Evolutionary conservation across 176 grass and related monocot genomes (phyloP), one percentile per base, ranked within the genome.

Genomic region (Phoenix dactylifera): DNA sequence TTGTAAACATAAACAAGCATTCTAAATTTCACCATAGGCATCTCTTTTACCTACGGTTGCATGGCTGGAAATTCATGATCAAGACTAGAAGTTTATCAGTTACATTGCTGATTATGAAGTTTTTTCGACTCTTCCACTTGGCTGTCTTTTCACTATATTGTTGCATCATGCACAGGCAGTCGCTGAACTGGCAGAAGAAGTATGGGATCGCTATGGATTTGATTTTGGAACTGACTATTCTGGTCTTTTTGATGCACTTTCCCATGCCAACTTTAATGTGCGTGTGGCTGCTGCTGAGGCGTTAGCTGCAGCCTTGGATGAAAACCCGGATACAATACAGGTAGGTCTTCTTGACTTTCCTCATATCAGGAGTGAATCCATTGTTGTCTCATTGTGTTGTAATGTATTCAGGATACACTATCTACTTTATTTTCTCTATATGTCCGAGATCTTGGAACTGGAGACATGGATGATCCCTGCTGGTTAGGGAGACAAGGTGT

Each of bases 401-500:
- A 10, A 24, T 69, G 32, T 52, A 48, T 75, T 61, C 76, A 97
- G 92, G 87, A 97, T 63, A 77, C 92, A 75, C 87, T 97, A 75
- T 85, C 92, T 72, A 72, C 77, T 49, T 79, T 97, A 61, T 97
- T 97, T 77, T 66, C 66, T 15, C 73, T 97, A 14, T 97, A 88
- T 66, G 72, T 88, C 77, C 72, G 66, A 57, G 81, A 97, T 80
- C 75, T 97, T 82, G 84, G 81, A 49, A 23, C 73, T 66, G 78
- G 75, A 65, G 68, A 97, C 64, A 79, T 78, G 65, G 62, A 75
- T 71, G 87, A 85, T 79, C 60, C 73, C 17, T 19, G 58, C 58
- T 97, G 87, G 87, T 62, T 97, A 77, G 92, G 83, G 73, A 85
- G 92, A 77, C 92, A 97, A 77, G 92, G 92, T 62, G 69, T 97